These are phyloP conservation scores for Paspalum vaginatum DNA, from an alignment of 176 grass and related monocot species.

Conservation along the genomic window DNA sequence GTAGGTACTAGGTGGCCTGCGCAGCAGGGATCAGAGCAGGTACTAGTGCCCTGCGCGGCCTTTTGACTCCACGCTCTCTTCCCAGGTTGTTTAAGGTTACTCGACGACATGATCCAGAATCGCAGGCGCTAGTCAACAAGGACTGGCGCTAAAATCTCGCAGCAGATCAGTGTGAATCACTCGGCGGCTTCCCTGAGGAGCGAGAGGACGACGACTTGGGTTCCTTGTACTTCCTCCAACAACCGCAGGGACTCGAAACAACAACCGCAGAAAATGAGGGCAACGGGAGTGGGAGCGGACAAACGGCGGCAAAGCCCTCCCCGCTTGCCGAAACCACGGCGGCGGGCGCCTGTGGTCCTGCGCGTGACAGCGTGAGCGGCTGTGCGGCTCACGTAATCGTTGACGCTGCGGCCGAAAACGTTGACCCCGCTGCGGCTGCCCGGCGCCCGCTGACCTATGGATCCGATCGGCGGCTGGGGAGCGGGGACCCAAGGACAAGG, in stretches of 20 bases:
- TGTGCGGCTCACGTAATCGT: constrained; percentile 7
- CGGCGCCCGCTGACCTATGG: background rate
- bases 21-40: background rate
- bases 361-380: no score
- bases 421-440: background rate
- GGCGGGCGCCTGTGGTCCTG: no score
- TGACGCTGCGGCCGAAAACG: background rate
- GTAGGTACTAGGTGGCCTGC: background rate
- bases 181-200: background rate
- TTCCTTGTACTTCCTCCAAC: background rate
- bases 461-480: background rate
- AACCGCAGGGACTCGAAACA: background rate
- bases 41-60: background rate
- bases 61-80: background rate
- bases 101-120: background rate
- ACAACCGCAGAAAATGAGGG: background rate
- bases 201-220: background rate
- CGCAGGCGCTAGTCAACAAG: background rate
- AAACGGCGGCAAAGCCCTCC: background rate
- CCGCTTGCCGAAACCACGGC: background rate
- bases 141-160: background rate
- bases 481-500: background rate
- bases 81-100: background rate
- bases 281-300: background rate
- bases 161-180: background rate